A percentile compares a stretch with the other conserved stretches of the same genome.
These are phyloP conservation scores for Diutina neorugosa DNA, from an alignment of 1,139 yeast genomes.

Conservation along the genomic window DNA sequence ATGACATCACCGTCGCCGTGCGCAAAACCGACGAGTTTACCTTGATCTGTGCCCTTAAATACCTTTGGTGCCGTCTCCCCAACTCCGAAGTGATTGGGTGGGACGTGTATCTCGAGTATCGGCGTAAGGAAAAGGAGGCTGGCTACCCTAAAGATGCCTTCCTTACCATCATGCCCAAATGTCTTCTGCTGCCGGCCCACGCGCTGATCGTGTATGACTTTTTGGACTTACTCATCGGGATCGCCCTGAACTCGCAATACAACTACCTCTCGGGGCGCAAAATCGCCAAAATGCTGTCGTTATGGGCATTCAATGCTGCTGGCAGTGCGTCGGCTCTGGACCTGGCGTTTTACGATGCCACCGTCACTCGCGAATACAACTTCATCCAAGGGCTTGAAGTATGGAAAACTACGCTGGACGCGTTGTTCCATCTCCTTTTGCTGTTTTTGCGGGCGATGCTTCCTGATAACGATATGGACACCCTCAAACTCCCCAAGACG, in stretches of 20 bases:
- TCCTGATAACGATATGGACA: conserved; percentile 47
- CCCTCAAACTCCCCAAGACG: conserved; percentile 49
- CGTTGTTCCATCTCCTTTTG: conserved; percentile 67
- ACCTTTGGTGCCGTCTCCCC: conserved; percentile 78
- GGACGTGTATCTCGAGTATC: conserved; percentile 68
- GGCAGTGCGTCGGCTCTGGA: conserved; percentile 11
- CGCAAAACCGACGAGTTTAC: conserved; percentile 50
- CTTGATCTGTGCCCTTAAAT: conserved; percentile 60
- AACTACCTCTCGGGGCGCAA: conserved; percentile 74
- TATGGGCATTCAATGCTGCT: conserved; percentile 69
- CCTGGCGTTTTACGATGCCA: conserved; percentile 32
- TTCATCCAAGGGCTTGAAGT: conserved; percentile 63
- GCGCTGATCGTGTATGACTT: conserved; percentile 85
- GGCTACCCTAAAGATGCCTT: conserved; percentile 64
- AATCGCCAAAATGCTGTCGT: conserved; percentile 68
- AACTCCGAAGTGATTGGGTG: conserved; percentile 76
- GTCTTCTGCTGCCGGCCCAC: conserved; percentile 74
- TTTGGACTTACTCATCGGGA: conserved; percentile 65
- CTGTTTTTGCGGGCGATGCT: conserved; percentile 75
- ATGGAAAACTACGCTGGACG: conserved; percentile 79
- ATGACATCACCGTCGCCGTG: conserved; percentile 22
- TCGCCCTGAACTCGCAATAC: conserved; percentile 71
- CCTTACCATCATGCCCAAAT: conserved; percentile 69
- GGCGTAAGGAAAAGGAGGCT: conserved; percentile 49
- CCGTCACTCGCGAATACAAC: conserved; percentile 22